A percentile compares a stretch with the other conserved stretches of the same genome.
Evolutionary conservation across 2,329 filamentous ascomycete genomes (phyloP).

Genomic region (Orbilia ellipsospora): DNA sequence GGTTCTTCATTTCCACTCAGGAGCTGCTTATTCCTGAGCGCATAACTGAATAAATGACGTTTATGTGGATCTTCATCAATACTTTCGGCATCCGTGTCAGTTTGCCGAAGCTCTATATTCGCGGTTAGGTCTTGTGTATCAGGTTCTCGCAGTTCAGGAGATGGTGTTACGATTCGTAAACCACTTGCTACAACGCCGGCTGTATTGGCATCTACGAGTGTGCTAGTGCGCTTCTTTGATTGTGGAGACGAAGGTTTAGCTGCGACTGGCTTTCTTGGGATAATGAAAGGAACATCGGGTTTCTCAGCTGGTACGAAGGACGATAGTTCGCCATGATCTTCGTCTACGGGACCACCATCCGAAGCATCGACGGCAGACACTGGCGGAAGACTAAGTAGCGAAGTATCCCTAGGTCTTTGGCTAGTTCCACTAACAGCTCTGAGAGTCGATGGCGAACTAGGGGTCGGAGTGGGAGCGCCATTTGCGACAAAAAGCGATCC

Average conservation of each 20-base stretch:
- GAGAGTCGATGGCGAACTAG: conserved; percentile 40
- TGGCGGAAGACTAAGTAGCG: conserved; percentile 36
- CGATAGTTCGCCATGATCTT: neutral
- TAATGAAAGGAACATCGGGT: conserved; percentile 7
- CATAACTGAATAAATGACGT: conserved; percentile 42
- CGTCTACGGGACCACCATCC: neutral
- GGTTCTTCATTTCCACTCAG: conserved; percentile 44
- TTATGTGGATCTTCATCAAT: conserved; percentile 47
- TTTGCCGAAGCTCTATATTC: neutral
- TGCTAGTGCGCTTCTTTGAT: conserved; percentile 24
- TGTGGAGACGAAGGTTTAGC: conserved; percentile 26
- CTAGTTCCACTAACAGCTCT: conserved; percentile 36
- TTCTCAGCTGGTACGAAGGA: conserved; percentile 2
- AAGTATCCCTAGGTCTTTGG: conserved; percentile 33
- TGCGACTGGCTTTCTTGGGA: conserved; percentile 34
- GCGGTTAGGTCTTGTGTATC: conserved; percentile 4
- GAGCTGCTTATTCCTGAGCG: conserved; percentile 40
- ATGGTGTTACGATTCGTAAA: conserved; percentile 39
- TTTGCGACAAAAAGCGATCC: conserved; percentile 47
- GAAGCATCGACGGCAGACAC: conserved; percentile 6
- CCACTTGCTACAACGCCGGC: conserved; percentile 1
- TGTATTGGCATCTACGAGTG: conserved; percentile 13
- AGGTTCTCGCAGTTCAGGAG: conserved; percentile 24
- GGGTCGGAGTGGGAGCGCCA: conserved; percentile 43
- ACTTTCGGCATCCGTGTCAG: conserved; percentile 25